These are phyloP conservation scores for Cyberlindnera subsufficiens DNA, from an alignment of 805 yeast species.

Conservation along the genomic window DNA sequence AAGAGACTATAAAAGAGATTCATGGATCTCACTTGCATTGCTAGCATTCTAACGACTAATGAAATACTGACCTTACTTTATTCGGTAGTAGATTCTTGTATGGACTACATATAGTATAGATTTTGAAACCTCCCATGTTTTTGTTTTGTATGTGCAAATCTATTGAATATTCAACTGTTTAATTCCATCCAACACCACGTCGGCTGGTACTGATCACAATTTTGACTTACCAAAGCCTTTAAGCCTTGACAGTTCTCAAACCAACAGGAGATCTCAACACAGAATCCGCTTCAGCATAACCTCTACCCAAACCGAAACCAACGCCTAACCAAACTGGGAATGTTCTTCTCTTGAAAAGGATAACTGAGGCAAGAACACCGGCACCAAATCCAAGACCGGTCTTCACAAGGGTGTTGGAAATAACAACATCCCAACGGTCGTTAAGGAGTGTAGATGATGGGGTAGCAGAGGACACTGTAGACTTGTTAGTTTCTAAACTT, in stretches of 20 bases:
- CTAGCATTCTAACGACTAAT: neutral
- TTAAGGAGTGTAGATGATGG: constrained; percentile 56
- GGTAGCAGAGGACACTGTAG: constrained; percentile 20
- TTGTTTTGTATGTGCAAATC: neutral
- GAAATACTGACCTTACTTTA: no score
- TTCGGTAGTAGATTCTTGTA: neutral
- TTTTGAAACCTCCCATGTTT: neutral
- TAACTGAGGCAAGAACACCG: constrained; percentile 88
- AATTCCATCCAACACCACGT: neutral
- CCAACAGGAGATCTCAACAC: constrained; percentile 85
- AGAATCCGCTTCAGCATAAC: constrained; percentile 97
- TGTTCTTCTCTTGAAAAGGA: constrained; percentile 87
- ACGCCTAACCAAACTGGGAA: constrained; percentile 98
- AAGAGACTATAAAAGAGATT: neutral
- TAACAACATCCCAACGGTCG: constrained; percentile 90
- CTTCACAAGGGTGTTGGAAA: constrained; percentile 90
- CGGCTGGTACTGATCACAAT: no score
- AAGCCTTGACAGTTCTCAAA: constrained; percentile 67
- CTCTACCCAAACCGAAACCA: constrained; percentile 97
- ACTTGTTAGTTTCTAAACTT: constrained; percentile 25
- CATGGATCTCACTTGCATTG: constrained; percentile 3
- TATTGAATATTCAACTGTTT: neutral
- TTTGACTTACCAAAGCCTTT: constrained; percentile 8
- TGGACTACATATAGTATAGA: neutral
- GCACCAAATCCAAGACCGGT: constrained; percentile 95